These are phyloP conservation scores for Niebla homalea DNA, from an alignment of 495 filamentous ascomycete genomes.

Conservation along the genomic window DNA sequence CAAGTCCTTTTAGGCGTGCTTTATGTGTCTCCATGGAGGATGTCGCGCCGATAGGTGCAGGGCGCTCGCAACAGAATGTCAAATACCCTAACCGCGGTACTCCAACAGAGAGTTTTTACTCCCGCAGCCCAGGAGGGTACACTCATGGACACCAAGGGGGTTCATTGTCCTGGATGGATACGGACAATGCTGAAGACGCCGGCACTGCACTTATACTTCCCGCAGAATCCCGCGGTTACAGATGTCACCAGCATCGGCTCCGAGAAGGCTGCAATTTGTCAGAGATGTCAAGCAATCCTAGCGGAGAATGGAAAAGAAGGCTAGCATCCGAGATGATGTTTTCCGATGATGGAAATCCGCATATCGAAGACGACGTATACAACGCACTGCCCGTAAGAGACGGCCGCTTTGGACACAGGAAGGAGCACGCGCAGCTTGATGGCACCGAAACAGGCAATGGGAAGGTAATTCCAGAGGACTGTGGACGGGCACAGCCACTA, in stretches of 20 bases:
- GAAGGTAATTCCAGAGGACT: too few relatives aligned
- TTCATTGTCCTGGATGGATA: not conserved
- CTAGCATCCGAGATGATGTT: slow-evolving; percentile 12
- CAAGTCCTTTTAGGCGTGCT: slow-evolving; percentile 43
- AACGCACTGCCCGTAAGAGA: not conserved
- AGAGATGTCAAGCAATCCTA: slow-evolving; percentile 2
- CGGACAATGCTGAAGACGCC: slow-evolving; percentile 3
- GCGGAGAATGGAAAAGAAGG: slow-evolving; percentile 12
- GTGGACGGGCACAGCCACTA: too few relatives aligned
- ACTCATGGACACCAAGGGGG: slow-evolving; percentile 17
- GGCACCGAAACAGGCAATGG: slow-evolving; percentile 6
- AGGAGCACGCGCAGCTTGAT: slow-evolving; percentile 14
- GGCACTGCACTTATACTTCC: slow-evolving; percentile 12
- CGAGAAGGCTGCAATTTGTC: not conserved
- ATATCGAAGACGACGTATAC: not conserved
- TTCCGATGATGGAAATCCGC: slow-evolving; percentile 1
- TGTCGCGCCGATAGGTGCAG: slow-evolving; percentile 1
- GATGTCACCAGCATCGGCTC: not conserved
- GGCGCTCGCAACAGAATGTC: slow-evolving; percentile 10
- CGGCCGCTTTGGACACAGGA: slow-evolving; percentile 6
- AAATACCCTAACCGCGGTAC: not conserved
- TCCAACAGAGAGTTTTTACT: slow-evolving; percentile 43
- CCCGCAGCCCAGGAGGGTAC: slow-evolving; percentile 36
- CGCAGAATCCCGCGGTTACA: not conserved
- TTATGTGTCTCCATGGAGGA: slow-evolving; percentile 20